Conservation (phyloP, 2,329 filamentous ascomycete species). For the Xylaria sp. region DNA sequence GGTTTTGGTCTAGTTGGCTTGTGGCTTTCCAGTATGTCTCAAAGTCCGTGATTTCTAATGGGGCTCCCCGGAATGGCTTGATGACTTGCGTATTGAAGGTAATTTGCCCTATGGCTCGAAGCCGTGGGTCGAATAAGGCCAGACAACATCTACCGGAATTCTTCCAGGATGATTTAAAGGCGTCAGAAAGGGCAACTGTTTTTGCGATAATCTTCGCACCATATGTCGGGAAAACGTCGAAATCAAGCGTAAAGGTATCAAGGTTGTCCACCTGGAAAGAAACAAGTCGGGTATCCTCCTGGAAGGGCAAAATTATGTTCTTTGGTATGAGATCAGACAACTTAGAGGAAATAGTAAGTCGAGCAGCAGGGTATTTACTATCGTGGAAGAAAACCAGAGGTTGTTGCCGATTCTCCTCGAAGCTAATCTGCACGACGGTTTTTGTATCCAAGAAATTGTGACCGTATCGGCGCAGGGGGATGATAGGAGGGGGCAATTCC, state of each 20-base stretch:
- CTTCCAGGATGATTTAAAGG: constrained; percentile 77
- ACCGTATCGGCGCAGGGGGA: constrained; percentile 90
- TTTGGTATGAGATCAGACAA: constrained; percentile 94
- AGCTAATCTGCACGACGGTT: constrained; percentile 91
- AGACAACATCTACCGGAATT: constrained; percentile 82
- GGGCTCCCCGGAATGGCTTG: constrained; percentile 90
- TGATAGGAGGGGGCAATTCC: constrained; percentile 92
- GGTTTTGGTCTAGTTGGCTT: constrained; percentile 85
- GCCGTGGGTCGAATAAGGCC: constrained; percentile 88
- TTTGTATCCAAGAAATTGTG: constrained; percentile 99
- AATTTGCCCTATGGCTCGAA: constrained; percentile 91
- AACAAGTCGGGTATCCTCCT: constrained; percentile 91
- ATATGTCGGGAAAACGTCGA: constrained; percentile 97
- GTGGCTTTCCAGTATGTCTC: constrained; percentile 99
- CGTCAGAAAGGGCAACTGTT: constrained; percentile 86
- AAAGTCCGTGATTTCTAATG: constrained; percentile 95
- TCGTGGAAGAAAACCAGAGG: constrained; percentile 96
- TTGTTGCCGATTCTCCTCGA: constrained; percentile 75
- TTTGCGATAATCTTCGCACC: constrained; percentile 97
- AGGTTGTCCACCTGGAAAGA: constrained; percentile 96
- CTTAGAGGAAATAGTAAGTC: constrained; percentile 95
- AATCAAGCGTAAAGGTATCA: constrained; percentile 91
- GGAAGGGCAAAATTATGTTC: constrained; percentile 92
- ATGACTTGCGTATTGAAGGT: constrained; percentile 95
- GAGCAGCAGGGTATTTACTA: constrained; percentile 92